A percentile compares a stretch with the other conserved stretches of the same genome.
Evolutionary conservation across 495 filamentous ascomycete species (phyloP).

Genomic region (Friedmanniomyces endolithicus): DNA sequence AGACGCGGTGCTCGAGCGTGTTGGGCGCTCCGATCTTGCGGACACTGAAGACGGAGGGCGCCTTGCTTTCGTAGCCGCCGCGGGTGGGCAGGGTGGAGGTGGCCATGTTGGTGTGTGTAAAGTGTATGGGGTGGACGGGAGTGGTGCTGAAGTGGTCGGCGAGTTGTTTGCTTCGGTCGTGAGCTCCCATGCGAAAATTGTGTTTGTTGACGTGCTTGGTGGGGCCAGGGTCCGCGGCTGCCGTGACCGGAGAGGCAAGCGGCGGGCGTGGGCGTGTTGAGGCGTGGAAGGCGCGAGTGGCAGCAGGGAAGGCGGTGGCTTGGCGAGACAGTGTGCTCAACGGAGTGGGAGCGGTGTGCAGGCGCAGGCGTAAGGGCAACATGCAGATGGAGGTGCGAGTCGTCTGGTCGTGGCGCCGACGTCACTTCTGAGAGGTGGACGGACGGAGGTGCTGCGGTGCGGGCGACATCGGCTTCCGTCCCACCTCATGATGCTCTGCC

Average conservation of each 20-base stretch:
- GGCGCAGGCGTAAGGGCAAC: neutral
- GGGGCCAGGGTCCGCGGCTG: constrained; percentile 9
- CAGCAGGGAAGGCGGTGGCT: constrained; percentile 1
- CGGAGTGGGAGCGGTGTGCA: neutral
- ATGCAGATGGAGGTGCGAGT: neutral
- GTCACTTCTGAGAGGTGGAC: neutral
- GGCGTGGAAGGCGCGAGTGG: constrained; percentile 9
- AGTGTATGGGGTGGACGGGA: constrained; percentile 22
- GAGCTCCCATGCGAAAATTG: constrained; percentile 1
- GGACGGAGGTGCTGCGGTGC: neutral
- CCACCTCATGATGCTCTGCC: too few species aligned
- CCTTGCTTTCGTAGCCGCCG: constrained; percentile 40
- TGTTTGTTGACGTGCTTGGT: constrained; percentile 14
- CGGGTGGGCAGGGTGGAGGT: constrained; percentile 50
- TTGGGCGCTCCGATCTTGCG: constrained; percentile 81
- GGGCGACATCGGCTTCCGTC: neutral
- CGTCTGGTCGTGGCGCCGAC: neutral
- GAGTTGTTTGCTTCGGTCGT: constrained; percentile 25
- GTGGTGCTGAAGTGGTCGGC: constrained; percentile 22
- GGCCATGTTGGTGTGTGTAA: constrained; percentile 40
- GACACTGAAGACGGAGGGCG: constrained; percentile 45
- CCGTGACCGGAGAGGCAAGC: neutral
- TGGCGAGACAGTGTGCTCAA: neutral
- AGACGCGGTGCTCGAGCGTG: constrained; percentile 94
- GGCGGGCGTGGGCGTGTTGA: neutral